These are phyloP conservation scores for Paecilomyces sp. DNA, from an alignment of 2,329 filamentous ascomycete genomes.

Conservation along the genomic window DNA sequence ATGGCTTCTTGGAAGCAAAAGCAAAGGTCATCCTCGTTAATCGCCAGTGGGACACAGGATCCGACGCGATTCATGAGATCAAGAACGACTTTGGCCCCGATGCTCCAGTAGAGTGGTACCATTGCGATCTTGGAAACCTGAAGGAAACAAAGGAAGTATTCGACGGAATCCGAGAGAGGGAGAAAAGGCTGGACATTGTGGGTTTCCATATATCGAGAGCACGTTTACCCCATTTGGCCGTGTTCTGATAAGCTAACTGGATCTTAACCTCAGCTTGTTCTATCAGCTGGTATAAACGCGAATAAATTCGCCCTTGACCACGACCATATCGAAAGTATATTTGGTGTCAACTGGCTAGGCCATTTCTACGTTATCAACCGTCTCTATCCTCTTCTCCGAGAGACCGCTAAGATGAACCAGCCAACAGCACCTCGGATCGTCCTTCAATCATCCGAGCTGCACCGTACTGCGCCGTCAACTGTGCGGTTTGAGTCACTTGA, in stretches of 20 bases:
- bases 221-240: not conserved
- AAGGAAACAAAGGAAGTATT: conserved; percentile 34
- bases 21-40: conserved; percentile 32
- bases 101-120: conserved; percentile 33
- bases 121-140: conserved; percentile 37
- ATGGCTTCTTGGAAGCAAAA: conserved; percentile 25
- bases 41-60: conserved; percentile 33
- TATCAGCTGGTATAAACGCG: conserved; percentile 38
- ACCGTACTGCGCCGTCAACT: conserved; percentile 29
- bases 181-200: conserved; percentile 34
- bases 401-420: conserved; percentile 27
- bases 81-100: conserved; percentile 17
- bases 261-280: conserved; percentile 22
- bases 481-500: conserved; percentile 33
- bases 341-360: conserved; percentile 34
- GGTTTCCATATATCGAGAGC: not conserved
- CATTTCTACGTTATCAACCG: conserved; percentile 36
- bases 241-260: not conserved
- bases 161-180: conserved; percentile 22
- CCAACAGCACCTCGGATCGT: conserved; percentile 31
- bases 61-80: conserved; percentile 25
- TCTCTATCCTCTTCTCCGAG: conserved; percentile 35
- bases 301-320: conserved; percentile 30
- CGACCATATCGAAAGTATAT: conserved; percentile 35
- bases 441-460: conserved; percentile 34